Conservation (phyloP, 345 rosid genomes). For the Populus euphratica region DNA sequence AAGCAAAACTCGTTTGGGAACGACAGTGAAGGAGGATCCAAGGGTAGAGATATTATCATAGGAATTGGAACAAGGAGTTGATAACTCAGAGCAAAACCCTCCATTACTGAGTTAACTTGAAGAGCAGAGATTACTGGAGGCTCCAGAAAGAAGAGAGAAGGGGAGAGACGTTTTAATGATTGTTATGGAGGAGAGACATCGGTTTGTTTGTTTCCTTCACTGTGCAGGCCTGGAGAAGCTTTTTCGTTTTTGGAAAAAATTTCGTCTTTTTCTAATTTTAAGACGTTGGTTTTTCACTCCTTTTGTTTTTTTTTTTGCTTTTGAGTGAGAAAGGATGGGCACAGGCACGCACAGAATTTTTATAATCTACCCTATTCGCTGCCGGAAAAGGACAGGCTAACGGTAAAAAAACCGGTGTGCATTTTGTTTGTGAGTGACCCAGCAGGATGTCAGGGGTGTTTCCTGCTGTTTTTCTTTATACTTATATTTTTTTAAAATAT, state of each 20-base stretch:
- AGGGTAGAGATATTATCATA: slow-evolving; percentile 23
- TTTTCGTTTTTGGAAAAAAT: background rate
- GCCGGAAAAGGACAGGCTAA: too few species aligned
- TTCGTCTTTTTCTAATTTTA: background rate
- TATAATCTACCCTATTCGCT: too few species aligned
- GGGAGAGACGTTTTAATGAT: slow-evolving; percentile 13
- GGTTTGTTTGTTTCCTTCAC: slow-evolving; percentile 49
- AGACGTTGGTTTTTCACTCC: background rate
- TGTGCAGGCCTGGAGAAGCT: slow-evolving; percentile 29
- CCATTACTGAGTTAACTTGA: slow-evolving; percentile 39
- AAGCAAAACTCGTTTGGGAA: slow-evolving; percentile 20
- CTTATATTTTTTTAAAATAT: too few species aligned
- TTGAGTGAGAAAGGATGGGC: background rate
- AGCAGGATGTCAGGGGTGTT: too few species aligned
- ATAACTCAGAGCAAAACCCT: slow-evolving; percentile 28
- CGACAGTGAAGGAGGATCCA: slow-evolving; percentile 40
- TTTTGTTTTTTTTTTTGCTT: slow-evolving; percentile 15
- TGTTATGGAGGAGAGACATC: slow-evolving; percentile 47
- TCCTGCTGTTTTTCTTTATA: too few species aligned
- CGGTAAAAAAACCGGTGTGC: too few species aligned
- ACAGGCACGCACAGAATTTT: too few species aligned
- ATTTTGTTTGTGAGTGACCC: too few species aligned
- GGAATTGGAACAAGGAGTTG: slow-evolving; percentile 35
- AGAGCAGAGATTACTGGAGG: slow-evolving; percentile 14
- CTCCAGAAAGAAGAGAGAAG: background rate